A percentile compares a stretch with the other conserved stretches of the same genome.
phyloP scores from a whole-genome alignment of 176 grass and related monocot species.

The bread wheat (Triticum aestivum) region DNA sequence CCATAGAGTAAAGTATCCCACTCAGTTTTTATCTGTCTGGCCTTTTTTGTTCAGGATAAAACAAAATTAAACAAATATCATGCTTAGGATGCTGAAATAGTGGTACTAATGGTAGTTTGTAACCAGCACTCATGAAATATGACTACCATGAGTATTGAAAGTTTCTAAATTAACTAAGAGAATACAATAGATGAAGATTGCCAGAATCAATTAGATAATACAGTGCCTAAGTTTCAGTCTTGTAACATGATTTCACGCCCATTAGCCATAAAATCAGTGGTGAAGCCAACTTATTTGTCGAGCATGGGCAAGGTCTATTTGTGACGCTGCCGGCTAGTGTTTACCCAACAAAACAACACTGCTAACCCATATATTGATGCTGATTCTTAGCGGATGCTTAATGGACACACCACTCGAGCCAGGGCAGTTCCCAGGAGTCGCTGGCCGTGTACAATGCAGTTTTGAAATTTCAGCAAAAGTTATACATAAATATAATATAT shows the following conservation, averaged over 20 bases:
- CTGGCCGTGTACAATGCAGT: too few species aligned
- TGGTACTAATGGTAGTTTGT: not conserved
- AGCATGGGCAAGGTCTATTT: too few species aligned
- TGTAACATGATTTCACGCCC: not conserved
- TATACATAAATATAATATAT: not conserved
- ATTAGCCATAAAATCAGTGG: not conserved
- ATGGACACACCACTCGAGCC: too few species aligned
- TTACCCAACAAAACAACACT: too few species aligned
- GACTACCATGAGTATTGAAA: not conserved
- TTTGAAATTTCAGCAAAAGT: not conserved
- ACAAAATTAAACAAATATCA: not conserved
- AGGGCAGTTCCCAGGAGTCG: too few species aligned
- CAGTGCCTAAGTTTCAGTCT: not conserved
- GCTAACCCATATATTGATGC: too few species aligned
- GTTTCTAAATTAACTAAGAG: not conserved
- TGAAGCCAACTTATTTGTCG: too few species aligned
- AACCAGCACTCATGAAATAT: not conserved
- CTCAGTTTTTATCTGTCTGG: not conserved
- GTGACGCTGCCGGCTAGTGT: too few species aligned
- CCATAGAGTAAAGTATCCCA: not conserved
- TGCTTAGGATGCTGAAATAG: not conserved
- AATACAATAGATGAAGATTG: not conserved
- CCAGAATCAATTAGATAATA: not conserved
- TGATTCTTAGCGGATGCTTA: too few species aligned
- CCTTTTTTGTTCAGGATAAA: not conserved